A percentile compares a stretch with the other conserved stretches of the same genome.
Evolutionary conservation across 768 basidiomycete species (phyloP).

Genomic region (Trametes maxima): DNA sequence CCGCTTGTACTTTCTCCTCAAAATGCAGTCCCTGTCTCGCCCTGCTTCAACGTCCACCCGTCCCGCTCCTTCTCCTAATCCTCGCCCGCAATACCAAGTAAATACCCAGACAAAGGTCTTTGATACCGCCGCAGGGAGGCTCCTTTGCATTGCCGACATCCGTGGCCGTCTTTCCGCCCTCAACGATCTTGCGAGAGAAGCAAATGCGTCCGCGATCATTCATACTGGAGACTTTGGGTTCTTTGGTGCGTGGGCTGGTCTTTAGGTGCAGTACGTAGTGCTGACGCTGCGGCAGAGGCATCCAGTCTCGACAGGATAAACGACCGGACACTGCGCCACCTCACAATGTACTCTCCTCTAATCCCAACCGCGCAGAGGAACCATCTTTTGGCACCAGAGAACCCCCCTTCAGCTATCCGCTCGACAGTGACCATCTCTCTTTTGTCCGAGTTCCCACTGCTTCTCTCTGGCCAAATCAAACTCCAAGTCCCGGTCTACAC

Average conservation of each 20-base stretch:
- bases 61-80: slow-evolving; percentile 58
- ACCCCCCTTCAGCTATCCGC: slow-evolving; percentile 68
- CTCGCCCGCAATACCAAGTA: slow-evolving; percentile 47
- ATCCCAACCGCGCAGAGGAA: slow-evolving; percentile 82
- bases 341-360: slow-evolving; percentile 95
- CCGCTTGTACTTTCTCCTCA: slow-evolving; percentile 21
- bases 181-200: slow-evolving; percentile 88
- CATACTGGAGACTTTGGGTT: slow-evolving; percentile 99
- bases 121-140: slow-evolving; percentile 78
- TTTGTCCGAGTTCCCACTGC: slow-evolving; percentile 91
- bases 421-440: slow-evolving; percentile 73
- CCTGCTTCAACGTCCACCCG: slow-evolving; percentile 64
- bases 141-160: slow-evolving; percentile 95
- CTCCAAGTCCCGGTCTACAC: slow-evolving; percentile 93
- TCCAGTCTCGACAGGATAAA: slow-evolving; percentile 86
- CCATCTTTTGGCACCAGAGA: slow-evolving; percentile 74
- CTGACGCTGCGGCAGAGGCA: slow-evolving; percentile 52
- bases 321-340: slow-evolving; percentile 94
- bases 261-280: neutral
- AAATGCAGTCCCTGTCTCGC: slow-evolving; percentile 58
- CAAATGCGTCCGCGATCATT: slow-evolving; percentile 88
- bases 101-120: slow-evolving; percentile 81
- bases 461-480: slow-evolving; percentile 88
- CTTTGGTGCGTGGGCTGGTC: slow-evolving; percentile 61
- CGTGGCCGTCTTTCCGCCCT: slow-evolving; percentile 85